phyloP scores from a whole-genome alignment of 1,284 basidiomycete species.

The Cystobasidium pallidum region DNA sequence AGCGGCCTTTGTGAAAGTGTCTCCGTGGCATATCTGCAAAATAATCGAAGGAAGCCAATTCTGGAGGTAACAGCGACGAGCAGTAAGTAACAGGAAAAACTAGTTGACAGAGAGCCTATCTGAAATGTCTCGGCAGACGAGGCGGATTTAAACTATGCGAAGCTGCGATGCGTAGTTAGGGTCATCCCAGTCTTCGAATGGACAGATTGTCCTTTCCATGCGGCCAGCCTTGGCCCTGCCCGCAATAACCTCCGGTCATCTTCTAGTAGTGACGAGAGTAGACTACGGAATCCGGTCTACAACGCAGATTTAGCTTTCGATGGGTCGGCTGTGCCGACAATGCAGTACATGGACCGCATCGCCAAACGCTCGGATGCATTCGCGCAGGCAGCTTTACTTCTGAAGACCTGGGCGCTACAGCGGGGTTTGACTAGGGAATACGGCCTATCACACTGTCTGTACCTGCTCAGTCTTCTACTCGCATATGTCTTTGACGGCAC shows the following conservation, averaged over 20 bases:
- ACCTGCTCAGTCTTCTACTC: conserved; percentile 61
- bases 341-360: conserved; percentile 71
- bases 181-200: conserved; percentile 61
- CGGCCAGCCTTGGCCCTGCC: conserved; percentile 70
- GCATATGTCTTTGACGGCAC: conserved; percentile 56
- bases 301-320: conserved; percentile 74
- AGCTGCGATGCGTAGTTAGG: conserved; percentile 32
- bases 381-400: conserved; percentile 73
- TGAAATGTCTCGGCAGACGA: conserved; percentile 42
- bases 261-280: not conserved
- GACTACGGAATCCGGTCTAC: conserved; percentile 65
- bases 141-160: conserved; percentile 1
- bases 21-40: conserved; percentile 55
- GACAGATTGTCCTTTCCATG: conserved; percentile 65
- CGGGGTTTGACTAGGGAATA: conserved; percentile 68
- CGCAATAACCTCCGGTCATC: conserved; percentile 59
- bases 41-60: conserved; percentile 70
- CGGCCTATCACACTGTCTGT: conserved; percentile 64
- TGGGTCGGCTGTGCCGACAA: conserved; percentile 67
- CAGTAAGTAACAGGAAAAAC: conserved; percentile 57
- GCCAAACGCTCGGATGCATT: conserved; percentile 69
- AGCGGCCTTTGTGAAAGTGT: conserved; percentile 42
- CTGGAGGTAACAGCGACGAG: conserved; percentile 66
- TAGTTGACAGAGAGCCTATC: conserved; percentile 41
- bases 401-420: conserved; percentile 88